A percentile compares a stretch with the other conserved stretches of the same genome.
These are phyloP conservation scores for Paramecium sonneborni DNA, from an alignment of 73 alveolate species.

Conservation along the genomic window DNA sequence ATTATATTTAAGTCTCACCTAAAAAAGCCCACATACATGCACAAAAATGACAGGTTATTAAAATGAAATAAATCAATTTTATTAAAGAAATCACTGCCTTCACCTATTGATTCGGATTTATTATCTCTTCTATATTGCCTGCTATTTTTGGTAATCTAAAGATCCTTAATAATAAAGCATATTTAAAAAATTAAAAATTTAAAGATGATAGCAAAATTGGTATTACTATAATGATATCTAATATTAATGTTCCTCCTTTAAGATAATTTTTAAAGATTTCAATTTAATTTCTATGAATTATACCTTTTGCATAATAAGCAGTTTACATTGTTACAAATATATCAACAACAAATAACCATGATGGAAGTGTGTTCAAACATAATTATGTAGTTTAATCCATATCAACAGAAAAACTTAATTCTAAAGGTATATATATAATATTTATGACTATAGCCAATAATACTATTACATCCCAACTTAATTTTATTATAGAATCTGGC, in stretches of 20 bases:
- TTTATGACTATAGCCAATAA: background rate
- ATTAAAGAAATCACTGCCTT: background rate
- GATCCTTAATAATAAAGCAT: background rate
- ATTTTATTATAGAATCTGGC: background rate
- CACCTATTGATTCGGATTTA: background rate
- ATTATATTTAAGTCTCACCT: background rate
- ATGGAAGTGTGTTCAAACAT: background rate
- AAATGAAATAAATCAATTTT: slow-evolving; percentile 1
- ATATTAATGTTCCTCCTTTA: background rate
- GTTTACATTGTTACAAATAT: slow-evolving; percentile 1
- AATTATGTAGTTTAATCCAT: background rate
- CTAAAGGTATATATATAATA: slow-evolving; percentile 15
- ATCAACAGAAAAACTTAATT: slow-evolving; percentile 4
- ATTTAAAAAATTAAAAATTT: background rate
- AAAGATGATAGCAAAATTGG: slow-evolving; percentile 18
- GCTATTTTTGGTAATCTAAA: slow-evolving; percentile 42
- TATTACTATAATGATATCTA: background rate
- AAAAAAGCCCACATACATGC: slow-evolving; percentile 53
- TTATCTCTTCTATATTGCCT: slow-evolving; percentile 3
- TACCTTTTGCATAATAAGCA: slow-evolving; percentile 44
- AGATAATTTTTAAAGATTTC: slow-evolving; percentile 11
- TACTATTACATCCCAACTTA: slow-evolving; percentile 16
- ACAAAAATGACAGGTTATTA: slow-evolving; percentile 42
- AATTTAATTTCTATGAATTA: slow-evolving; percentile 25
- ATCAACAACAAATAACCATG: slow-evolving; percentile 1